Conservation (phyloP, 495 filamentous ascomycete genomes). For the Tuber aestivum region DNA sequence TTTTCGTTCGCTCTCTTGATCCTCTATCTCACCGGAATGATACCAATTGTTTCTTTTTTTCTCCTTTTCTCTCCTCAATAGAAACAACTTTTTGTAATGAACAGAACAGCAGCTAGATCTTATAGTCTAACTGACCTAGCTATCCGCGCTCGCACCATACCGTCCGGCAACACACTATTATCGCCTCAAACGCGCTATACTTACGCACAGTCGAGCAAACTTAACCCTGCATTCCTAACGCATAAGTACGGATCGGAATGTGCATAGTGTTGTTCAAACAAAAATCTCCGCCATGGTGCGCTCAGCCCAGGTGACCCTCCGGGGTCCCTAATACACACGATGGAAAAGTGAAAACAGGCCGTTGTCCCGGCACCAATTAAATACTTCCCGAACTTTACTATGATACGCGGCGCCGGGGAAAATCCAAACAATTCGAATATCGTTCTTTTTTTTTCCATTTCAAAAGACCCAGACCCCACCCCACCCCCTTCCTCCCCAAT, state of each 20-base stretch:
- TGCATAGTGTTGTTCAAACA: background rate
- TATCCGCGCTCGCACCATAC: background rate
- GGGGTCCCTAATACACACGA: background rate
- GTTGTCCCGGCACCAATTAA: background rate
- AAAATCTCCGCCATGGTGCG: background rate
- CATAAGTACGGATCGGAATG: background rate
- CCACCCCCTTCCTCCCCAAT: too few species aligned
- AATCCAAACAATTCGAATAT: background rate
- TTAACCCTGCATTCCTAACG: background rate
- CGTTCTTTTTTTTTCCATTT: background rate
- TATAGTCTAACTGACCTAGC: background rate
- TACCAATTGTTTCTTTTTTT: background rate
- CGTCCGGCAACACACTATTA: background rate
- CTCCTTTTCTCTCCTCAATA: background rate
- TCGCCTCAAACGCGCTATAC: background rate
- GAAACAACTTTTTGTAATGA: background rate
- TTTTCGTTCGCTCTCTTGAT: background rate
- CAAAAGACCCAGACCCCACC: background rate
- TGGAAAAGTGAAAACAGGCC: background rate
- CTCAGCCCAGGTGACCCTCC: background rate
- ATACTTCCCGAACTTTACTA: background rate
- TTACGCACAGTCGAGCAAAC: background rate
- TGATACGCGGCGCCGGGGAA: background rate
- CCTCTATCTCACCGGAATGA: background rate
- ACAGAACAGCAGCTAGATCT: background rate